phyloP scores from a whole-genome alignment of 257 asterid species.

The Penstemon eatonii region DNA sequence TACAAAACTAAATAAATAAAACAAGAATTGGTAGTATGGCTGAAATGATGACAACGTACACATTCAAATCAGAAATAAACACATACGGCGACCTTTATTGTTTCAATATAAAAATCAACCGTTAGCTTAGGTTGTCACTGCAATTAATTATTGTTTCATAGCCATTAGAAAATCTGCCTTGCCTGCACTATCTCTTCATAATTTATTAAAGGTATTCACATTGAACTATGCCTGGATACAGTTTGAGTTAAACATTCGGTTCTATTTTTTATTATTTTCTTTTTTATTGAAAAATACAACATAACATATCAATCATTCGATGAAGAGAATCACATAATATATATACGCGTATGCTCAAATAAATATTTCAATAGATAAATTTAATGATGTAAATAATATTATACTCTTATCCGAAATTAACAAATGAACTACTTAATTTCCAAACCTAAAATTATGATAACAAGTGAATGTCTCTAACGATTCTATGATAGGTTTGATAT shows the following conservation, averaged over 20 bases:
- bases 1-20: not conserved
- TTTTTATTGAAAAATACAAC: not conserved
- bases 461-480: no score
- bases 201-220: not conserved
- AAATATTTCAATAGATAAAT: not conserved
- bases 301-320: not conserved
- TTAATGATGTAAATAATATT: no score
- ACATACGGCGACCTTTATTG: not conserved
- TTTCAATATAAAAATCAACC: no score
- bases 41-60: not conserved
- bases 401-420: no score
- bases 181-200: not conserved
- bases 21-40: not conserved
- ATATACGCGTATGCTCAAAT: not conserved
- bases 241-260: not conserved
- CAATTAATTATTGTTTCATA: not conserved
- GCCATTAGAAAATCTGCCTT: not conserved
- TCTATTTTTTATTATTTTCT: not conserved
- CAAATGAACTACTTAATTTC: no score
- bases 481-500: no score
- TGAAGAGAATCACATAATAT: no score
- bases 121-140: no score
- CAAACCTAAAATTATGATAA: no score
- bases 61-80: not conserved
- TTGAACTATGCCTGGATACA: not conserved